Conservation (phyloP, 768 basidiomycete species). For the Naganishia randhawae region DNA sequence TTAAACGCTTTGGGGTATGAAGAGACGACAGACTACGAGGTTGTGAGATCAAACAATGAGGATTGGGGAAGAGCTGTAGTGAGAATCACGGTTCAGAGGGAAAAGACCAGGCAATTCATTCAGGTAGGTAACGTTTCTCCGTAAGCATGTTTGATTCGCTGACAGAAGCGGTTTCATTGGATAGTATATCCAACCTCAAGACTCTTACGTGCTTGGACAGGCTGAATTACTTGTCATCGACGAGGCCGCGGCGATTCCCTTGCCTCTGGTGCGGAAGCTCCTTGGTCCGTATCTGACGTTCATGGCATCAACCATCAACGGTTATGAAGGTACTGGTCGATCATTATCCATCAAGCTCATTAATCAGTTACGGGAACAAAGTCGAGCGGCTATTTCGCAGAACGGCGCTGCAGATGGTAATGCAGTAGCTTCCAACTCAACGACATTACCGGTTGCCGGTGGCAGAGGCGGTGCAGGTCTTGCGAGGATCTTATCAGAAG, state of each 20-base stretch:
- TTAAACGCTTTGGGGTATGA: conserved; percentile 91
- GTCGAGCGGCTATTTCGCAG: conserved; percentile 71
- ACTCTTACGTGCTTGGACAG: conserved; percentile 94
- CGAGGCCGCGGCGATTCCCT: conserved; percentile 95
- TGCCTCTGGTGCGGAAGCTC: conserved; percentile 89
- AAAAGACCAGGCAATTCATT: conserved; percentile 81
- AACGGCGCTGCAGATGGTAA: conserved; percentile 54
- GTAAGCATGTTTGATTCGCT: background rate
- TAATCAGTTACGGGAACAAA: conserved; percentile 89
- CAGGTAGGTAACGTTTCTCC: conserved; percentile 59
- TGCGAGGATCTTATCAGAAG: conserved; percentile 77
- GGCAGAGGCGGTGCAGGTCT: conserved; percentile 32
- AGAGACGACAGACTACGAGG: conserved; percentile 96
- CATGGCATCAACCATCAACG: conserved; percentile 98
- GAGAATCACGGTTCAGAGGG: conserved; percentile 86
- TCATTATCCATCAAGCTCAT: conserved; percentile 96
- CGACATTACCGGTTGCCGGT: conserved; percentile 21
- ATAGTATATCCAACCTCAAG: conserved; percentile 97
- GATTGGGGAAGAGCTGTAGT: conserved; percentile 95
- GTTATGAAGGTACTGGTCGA: conserved; percentile 98
- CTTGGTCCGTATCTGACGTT: conserved; percentile 94
- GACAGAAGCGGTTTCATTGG: background rate
- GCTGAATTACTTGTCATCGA: conserved; percentile 97
- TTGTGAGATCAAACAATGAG: conserved; percentile 90
- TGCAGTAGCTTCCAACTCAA: conserved; percentile 51